Evolutionary conservation across 208 protist species (phyloP).

Genomic region (Naegleria fowleri): DNA sequence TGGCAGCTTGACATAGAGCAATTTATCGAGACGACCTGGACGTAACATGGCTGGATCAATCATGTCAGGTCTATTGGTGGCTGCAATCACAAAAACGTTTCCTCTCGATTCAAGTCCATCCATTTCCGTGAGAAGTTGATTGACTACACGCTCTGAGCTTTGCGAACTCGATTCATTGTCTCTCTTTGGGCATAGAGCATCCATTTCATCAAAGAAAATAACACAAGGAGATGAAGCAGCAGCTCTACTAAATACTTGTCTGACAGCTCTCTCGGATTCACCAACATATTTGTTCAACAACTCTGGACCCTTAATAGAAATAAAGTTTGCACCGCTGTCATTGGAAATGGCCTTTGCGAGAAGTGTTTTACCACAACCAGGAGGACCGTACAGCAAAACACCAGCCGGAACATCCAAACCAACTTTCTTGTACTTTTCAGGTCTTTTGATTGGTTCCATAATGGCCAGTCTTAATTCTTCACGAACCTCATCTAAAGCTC

Average conservation of each 20-base stretch:
- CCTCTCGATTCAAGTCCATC: slow-evolving; percentile 93
- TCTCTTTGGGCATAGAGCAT: slow-evolving; percentile 88
- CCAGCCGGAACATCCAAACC: slow-evolving; percentile 56
- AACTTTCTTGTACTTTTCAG: slow-evolving; percentile 32
- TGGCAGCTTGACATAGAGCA: slow-evolving; percentile 92
- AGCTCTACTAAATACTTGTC: slow-evolving; percentile 90
- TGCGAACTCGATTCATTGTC: slow-evolving; percentile 73
- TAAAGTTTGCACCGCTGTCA: slow-evolving; percentile 93
- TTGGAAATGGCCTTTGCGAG: slow-evolving; percentile 78
- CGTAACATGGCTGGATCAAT: slow-evolving; percentile 97
- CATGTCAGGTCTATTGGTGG: slow-evolving; percentile 96
- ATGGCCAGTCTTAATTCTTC: slow-evolving; percentile 54
- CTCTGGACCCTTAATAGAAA: slow-evolving; percentile 97
- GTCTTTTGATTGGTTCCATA: slow-evolving; percentile 36
- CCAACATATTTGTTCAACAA: slow-evolving; percentile 98
- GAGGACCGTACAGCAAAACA: slow-evolving; percentile 95
- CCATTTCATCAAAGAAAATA: slow-evolving; percentile 99
- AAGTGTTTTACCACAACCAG: slow-evolving; percentile 91
- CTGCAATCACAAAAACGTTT: slow-evolving; percentile 94
- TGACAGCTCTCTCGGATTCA: slow-evolving; percentile 95
- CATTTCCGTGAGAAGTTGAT: slow-evolving; percentile 98
- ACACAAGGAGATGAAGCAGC: slow-evolving; percentile 88
- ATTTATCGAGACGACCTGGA: slow-evolving; percentile 91
- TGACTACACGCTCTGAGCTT: slow-evolving; percentile 94
- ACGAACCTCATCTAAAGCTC: slow-evolving; percentile 85